A percentile compares a stretch with the other conserved stretches of the same genome.
These are phyloP conservation scores for Lotus japonicus DNA, from an alignment of 306 rosid species.

Conservation along the genomic window DNA sequence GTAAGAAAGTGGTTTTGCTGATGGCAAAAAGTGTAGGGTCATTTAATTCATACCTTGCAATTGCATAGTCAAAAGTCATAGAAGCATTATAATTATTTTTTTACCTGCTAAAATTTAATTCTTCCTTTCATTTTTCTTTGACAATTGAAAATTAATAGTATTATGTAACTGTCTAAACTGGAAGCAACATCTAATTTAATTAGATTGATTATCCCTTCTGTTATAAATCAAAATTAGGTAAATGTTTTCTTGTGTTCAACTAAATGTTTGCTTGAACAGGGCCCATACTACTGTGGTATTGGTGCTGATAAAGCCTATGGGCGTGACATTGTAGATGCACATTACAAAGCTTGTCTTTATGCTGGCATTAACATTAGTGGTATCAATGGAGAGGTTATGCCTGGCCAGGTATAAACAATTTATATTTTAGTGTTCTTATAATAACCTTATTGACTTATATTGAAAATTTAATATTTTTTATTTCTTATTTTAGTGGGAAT, in stretches of 20 bases:
- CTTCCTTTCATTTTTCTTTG: too few species aligned
- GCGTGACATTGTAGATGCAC: conserved; percentile 64
- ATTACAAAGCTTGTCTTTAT: conserved; percentile 64
- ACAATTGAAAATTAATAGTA: too few species aligned
- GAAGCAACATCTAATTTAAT: too few species aligned
- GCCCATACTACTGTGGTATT: conserved; percentile 61
- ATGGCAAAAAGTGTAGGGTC: neutral
- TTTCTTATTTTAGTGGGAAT: conserved; percentile 42
- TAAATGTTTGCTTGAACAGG: conserved; percentile 25
- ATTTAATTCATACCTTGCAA: neutral
- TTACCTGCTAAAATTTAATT: too few species aligned
- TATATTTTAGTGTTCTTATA: neutral
- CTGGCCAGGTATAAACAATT: conserved; percentile 51
- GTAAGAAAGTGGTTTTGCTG: neutral
- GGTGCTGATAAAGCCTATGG: conserved; percentile 73
- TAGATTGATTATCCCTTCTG: too few species aligned
- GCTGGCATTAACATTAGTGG: conserved; percentile 67
- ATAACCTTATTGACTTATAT: neutral
- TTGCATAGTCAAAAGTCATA: neutral
- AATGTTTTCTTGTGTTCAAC: too few species aligned
- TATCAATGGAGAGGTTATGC: conserved; percentile 73
- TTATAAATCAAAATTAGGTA: too few species aligned
- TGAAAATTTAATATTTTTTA: neutral
- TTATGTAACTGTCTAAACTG: too few species aligned
- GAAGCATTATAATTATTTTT: neutral